Evolutionary conservation across 441 rosid species (phyloP).

Genomic region (Adansonia rubrostipa): DNA sequence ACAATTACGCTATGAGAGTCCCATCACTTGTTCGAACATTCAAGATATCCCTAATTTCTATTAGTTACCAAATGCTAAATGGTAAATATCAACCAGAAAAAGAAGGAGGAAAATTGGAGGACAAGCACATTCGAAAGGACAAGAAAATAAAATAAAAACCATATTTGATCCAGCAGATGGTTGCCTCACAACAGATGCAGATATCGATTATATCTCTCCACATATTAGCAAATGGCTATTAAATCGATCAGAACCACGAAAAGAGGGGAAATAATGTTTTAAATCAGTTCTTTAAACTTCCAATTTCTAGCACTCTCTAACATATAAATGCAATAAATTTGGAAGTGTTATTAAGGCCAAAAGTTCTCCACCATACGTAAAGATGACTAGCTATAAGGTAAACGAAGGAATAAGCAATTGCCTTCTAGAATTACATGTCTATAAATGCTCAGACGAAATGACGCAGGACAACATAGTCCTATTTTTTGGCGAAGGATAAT

Average conservation of each 20-base stretch:
- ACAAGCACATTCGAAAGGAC: neutral
- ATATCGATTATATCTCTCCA: neutral
- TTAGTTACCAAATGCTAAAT: neutral
- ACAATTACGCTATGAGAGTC: neutral
- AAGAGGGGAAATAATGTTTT: neutral
- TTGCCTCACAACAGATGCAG: conserved; percentile 3
- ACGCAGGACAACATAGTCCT: neutral
- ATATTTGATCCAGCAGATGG: neutral
- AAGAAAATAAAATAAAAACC: neutral
- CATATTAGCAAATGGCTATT: neutral
- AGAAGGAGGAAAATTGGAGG: neutral
- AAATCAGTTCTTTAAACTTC: neutral
- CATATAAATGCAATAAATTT: neutral
- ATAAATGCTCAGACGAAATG: neutral
- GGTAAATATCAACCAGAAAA: neutral
- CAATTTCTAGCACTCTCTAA: neutral
- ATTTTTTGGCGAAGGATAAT: neutral
- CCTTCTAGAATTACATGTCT: conserved; percentile 5
- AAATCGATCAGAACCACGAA: neutral
- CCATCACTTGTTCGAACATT: neutral
- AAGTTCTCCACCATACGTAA: neutral
- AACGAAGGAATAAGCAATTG: conserved; percentile 5
- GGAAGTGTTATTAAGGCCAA: neutral
- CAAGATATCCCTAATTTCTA: neutral
- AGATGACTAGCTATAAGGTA: neutral